Evolutionary conservation across 371 early-diverging fungal species (phyloP).

Genomic region (Mortierella sp.): DNA sequence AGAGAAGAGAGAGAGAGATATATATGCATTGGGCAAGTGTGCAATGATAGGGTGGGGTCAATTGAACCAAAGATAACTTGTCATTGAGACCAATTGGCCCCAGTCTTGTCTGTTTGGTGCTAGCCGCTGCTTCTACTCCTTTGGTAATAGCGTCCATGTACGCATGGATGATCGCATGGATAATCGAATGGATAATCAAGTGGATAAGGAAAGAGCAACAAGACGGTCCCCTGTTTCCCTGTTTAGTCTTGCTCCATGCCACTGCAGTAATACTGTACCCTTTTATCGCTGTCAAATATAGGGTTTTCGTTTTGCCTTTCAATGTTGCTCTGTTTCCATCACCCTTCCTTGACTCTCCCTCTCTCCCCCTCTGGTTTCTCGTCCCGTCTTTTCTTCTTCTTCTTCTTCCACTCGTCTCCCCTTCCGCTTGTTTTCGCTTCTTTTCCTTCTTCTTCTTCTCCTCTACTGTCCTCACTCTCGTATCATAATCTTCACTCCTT

Average conservation of each 20-base stretch:
- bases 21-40: no score
- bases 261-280: no score
- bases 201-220: no score
- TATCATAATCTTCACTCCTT: not conserved
- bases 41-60: no score
- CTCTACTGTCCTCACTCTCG: not conserved
- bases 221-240: no score
- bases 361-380: not conserved
- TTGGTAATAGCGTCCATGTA: not conserved
- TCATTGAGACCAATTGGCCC: not conserved
- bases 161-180: not conserved
- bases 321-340: not conserved
- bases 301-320: not conserved
- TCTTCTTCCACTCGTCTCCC: not conserved
- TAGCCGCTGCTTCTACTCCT: not conserved
- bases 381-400: not conserved
- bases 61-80: no score
- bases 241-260: no score
- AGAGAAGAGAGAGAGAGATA: no score
- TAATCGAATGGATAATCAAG: no score
- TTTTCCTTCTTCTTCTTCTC: not conserved
- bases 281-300: no score
- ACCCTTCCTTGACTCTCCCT: not conserved
- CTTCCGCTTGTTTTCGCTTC: not conserved
- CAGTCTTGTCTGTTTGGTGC: not conserved